Evolutionary conservation across 306 rosid genomes (phyloP).

Genomic region (Carpinus viminea): DNA sequence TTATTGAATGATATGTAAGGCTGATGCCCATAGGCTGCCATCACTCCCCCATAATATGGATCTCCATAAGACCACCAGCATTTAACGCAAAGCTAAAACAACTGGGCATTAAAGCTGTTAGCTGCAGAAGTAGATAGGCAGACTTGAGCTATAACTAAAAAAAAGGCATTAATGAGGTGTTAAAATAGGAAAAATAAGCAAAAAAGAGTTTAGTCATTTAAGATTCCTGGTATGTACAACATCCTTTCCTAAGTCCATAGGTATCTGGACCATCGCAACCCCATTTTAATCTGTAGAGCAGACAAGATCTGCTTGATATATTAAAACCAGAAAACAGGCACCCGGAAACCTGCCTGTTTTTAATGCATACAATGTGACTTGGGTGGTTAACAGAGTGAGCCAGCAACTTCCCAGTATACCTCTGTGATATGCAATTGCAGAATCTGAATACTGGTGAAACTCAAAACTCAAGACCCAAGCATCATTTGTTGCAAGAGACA

Average conservation of each 20-base stretch:
- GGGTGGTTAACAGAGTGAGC: background rate
- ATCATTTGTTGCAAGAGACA: background rate
- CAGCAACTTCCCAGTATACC: background rate
- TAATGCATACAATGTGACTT: background rate
- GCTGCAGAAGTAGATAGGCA: too few relatives aligned
- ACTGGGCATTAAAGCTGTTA: too few relatives aligned
- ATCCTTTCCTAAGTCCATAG: too few relatives aligned
- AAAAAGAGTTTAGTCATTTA: background rate
- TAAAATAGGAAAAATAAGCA: too few relatives aligned
- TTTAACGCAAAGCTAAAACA: too few relatives aligned
- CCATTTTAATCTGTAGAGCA: background rate
- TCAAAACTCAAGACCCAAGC: background rate
- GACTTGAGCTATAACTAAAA: background rate
- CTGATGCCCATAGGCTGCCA: too few relatives aligned
- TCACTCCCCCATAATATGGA: too few relatives aligned
- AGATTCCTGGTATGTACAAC: background rate
- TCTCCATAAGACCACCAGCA: too few relatives aligned
- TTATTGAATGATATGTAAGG: too few relatives aligned
- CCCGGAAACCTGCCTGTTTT: background rate
- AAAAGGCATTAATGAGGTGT: background rate
- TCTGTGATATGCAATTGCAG: background rate
- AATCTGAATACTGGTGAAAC: background rate
- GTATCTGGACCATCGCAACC: too few relatives aligned
- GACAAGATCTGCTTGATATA: background rate
- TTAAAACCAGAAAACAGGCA: too few relatives aligned